Conservation (phyloP, 495 filamentous ascomycete genomes). For the Peziza echinospora region DNA sequence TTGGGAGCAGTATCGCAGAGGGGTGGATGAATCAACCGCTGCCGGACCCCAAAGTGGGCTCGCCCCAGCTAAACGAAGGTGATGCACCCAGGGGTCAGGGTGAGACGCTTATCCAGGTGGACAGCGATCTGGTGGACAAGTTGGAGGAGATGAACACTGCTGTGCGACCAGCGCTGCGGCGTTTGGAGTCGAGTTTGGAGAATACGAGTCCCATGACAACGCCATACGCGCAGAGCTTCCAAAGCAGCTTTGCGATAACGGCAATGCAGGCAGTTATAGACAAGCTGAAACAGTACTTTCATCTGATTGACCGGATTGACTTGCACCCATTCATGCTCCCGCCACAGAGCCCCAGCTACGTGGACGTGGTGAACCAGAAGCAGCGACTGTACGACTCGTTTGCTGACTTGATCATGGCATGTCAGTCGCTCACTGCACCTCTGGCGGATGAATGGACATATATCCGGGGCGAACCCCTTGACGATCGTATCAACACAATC, state of each 20-base stretch:
- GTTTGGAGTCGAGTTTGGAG: conserved; percentile 36
- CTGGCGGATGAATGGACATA: conserved; percentile 91
- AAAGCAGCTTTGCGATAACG: conserved; percentile 8
- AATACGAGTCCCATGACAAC: conserved; percentile 10
- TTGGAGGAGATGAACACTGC: conserved; percentile 52
- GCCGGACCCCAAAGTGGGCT: neutral
- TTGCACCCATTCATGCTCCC: conserved; percentile 10
- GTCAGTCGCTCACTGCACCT: conserved; percentile 71
- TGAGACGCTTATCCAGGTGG: conserved; percentile 41
- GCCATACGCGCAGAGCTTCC: conserved; percentile 8
- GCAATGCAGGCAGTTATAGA: conserved; percentile 15
- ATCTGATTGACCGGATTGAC: conserved; percentile 16
- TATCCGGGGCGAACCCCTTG: conserved; percentile 71
- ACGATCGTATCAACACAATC: conserved; percentile 63
- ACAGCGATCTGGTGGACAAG: conserved; percentile 52
- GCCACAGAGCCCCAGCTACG: conserved; percentile 53
- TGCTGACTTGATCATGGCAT: conserved; percentile 66
- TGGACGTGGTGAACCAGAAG: conserved; percentile 75
- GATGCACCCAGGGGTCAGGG: conserved; percentile 38
- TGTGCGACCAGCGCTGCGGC: conserved; percentile 33
- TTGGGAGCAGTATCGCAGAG: conserved; percentile 57
- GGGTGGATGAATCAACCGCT: conserved; percentile 43
- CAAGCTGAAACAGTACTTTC: conserved; percentile 15
- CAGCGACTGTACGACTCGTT: conserved; percentile 82
- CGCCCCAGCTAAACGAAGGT: conserved; percentile 1